phyloP scores from a whole-genome alignment of 192 early-diverging fungal genomes.

The Umbelopsis vinacea region DNA sequence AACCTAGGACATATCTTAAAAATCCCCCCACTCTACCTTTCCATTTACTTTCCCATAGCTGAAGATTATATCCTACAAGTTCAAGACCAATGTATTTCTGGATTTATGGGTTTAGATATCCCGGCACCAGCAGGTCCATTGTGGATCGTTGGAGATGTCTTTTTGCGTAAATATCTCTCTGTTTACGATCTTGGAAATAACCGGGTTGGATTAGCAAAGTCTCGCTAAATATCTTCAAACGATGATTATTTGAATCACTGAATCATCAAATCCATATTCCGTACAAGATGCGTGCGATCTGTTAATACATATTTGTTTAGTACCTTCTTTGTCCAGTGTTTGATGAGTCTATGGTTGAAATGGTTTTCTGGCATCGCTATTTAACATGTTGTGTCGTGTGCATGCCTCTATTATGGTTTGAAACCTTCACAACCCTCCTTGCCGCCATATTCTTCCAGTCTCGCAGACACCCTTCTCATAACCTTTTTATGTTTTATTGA shows the following conservation, averaged over 20 bases:
- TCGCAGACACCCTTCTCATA: not conserved
- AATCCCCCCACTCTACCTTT: too few species aligned
- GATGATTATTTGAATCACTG: too few species aligned
- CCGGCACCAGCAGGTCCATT: constrained; percentile 76
- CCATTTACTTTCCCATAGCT: constrained; percentile 13
- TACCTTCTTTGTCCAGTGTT: too few species aligned
- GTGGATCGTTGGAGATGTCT: constrained; percentile 88
- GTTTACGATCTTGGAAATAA: constrained; percentile 73
- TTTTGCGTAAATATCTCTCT: constrained; percentile 82
- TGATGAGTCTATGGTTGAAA: too few species aligned
- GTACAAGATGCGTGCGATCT: too few species aligned
- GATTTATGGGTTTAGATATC: constrained; percentile 94
- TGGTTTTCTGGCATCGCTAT: too few species aligned
- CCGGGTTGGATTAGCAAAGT: constrained; percentile 67
- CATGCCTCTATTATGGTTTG: too few species aligned
- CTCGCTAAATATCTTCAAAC: not conserved
- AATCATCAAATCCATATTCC: too few species aligned
- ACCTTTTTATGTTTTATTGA: not conserved
- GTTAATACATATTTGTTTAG: too few species aligned
- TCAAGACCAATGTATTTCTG: constrained; percentile 72
- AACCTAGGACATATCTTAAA: too few species aligned
- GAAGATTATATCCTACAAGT: constrained; percentile 72
- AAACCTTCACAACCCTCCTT: too few species aligned
- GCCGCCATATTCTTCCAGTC: not conserved
- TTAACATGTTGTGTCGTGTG: too few species aligned